Percentiles rank a stretch among this genome's conserved stretches.
phyloP scores from a whole-genome alignment of 306 rosid genomes.

The Luffa aegyptiaca region DNA sequence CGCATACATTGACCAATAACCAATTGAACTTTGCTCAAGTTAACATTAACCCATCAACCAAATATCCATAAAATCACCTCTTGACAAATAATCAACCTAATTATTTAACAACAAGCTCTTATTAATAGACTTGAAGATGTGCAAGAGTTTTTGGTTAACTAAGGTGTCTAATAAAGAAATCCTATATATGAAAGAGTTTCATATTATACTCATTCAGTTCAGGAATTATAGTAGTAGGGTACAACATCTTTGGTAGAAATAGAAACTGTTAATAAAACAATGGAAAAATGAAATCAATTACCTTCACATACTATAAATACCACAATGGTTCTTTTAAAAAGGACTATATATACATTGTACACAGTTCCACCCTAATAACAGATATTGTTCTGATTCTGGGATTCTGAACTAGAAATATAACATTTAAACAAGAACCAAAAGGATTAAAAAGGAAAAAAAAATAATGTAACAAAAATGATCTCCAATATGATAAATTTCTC shows the following conservation, averaged over 20 bases:
- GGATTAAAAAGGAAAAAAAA: neutral
- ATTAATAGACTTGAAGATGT: neutral
- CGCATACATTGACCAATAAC: no score
- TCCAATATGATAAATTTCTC: neutral
- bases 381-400: neutral
- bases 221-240: neutral
- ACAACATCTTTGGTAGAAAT: neutral
- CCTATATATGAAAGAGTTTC: neutral
- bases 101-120: neutral
- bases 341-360: neutral
- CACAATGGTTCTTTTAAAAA: neutral
- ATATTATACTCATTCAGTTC: neutral
- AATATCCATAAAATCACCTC: no score
- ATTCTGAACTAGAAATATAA: neutral
- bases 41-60: no score
- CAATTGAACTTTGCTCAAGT: no score
- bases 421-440: slow-evolving; percentile 3
- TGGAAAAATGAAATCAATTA: neutral
- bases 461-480: neutral
- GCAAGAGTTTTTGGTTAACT: neutral
- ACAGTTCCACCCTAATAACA: neutral
- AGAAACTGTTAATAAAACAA: neutral
- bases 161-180: neutral
- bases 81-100: no score
- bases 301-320: neutral